These are phyloP conservation scores for Mycena amicta DNA, from an alignment of 768 basidiomycete genomes.

Conservation along the genomic window DNA sequence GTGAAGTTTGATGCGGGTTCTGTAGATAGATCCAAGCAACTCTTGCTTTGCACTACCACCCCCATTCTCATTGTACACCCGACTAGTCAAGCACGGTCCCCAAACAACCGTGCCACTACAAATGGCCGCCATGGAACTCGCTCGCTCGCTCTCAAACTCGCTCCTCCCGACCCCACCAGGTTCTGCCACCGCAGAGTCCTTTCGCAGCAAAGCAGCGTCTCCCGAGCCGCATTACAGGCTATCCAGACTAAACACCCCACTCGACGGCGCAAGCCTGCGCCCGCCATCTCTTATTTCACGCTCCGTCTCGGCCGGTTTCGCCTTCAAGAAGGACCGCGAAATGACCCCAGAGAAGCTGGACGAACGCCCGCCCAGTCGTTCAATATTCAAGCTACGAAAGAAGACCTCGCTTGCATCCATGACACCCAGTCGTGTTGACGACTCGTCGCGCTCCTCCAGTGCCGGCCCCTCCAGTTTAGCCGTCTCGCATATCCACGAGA, in stretches of 20 bases:
- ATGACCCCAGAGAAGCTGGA: constrained; percentile 11
- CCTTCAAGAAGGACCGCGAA: constrained; percentile 26
- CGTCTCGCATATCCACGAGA: constrained; percentile 13
- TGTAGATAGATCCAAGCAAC: too few relatives aligned
- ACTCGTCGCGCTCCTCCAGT: constrained; percentile 9
- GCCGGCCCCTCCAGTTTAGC: background rate
- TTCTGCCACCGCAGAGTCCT: background rate
- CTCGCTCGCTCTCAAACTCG: constrained; percentile 11
- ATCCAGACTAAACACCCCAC: constrained; percentile 27
- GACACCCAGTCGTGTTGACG: constrained; percentile 2
- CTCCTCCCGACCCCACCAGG: background rate
- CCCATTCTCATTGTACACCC: constrained; percentile 8
- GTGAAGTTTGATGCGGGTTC: background rate
- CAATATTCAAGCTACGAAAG: constrained; percentile 16
- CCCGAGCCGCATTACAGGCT: constrained; percentile 25
- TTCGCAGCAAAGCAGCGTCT: constrained; percentile 4
- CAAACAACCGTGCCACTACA: constrained; percentile 2
- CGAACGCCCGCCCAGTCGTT: constrained; percentile 15
- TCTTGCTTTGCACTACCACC: background rate
- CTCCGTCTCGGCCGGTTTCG: constrained; percentile 30
- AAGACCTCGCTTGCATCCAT: constrained; percentile 22
- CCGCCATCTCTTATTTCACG: constrained; percentile 28
- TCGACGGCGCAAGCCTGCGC: constrained; percentile 35
- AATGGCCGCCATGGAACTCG: constrained; percentile 20
- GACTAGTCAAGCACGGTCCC: constrained; percentile 1